Conservation (phyloP, 805 yeast genomes). For the Suhomyces kilbournensis region DNA sequence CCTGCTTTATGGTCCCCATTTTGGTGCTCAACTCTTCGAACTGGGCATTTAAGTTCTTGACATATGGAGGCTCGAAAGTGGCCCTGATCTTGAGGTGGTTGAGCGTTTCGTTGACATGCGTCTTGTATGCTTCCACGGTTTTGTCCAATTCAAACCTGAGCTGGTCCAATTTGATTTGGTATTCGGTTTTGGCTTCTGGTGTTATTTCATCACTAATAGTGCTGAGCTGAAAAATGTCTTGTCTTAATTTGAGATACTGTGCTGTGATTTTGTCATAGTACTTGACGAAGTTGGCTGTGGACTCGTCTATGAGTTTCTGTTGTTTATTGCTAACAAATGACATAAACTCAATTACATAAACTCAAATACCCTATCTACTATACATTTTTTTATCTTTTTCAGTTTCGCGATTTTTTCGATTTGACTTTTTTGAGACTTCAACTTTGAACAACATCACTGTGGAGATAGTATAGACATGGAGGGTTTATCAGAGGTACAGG, state of each 20-base stretch:
- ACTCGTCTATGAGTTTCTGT: conserved; percentile 31
- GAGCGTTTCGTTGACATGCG: conserved; percentile 22
- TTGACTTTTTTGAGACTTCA: no score
- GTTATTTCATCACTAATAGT: conserved; percentile 7
- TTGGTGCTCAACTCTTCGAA: conserved; percentile 16
- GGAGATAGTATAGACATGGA: background rate
- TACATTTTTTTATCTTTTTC: no score
- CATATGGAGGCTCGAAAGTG: conserved; percentile 11
- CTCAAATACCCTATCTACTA: background rate
- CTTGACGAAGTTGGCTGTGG: conserved; percentile 26
- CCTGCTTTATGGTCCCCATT: conserved; percentile 14
- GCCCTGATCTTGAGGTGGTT: conserved; percentile 15
- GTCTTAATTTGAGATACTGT: conserved; percentile 33
- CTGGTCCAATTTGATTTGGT: conserved; percentile 16
- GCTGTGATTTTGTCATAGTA: conserved; percentile 31
- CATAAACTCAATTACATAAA: no score
- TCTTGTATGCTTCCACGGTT: conserved; percentile 21
- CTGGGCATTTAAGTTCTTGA: conserved; percentile 20
- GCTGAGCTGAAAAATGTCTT: conserved; percentile 23
- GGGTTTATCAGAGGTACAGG: background rate
- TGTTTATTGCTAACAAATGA: conserved; percentile 29
- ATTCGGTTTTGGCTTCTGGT: conserved; percentile 11
- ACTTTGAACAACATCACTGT: no score
- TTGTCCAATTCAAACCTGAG: conserved; percentile 29
- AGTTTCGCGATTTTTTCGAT: no score